Conservation (phyloP, 139 green algal species). For the Chlamydomonas sphaeroides region DNA sequence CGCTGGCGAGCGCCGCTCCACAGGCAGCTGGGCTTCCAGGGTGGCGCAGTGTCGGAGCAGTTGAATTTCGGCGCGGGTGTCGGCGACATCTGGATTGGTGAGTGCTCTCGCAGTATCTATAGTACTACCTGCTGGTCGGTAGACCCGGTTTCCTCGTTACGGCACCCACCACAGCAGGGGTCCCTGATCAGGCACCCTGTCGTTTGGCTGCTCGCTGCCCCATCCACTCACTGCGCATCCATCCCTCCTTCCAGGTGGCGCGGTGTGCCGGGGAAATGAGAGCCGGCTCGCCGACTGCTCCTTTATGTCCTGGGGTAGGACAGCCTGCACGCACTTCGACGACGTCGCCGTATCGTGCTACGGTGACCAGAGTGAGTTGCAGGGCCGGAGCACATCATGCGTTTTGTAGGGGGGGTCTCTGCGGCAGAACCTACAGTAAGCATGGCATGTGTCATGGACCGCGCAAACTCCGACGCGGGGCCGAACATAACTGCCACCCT, state of each 20-base stretch:
- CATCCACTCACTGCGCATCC: neutral
- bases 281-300: neutral
- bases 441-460: too few relatives aligned
- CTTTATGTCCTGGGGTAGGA: conserved; percentile 12
- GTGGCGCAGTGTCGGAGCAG: neutral
- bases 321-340: conserved; percentile 14
- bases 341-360: neutral
- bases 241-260: neutral
- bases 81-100: conserved; percentile 7
- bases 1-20: too few relatives aligned
- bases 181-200: neutral
- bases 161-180: too few relatives aligned
- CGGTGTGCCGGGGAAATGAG: neutral
- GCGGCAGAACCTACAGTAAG: too few relatives aligned
- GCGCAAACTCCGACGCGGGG: too few relatives aligned
- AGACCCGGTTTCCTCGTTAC: neutral
- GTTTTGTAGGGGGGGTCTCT: too few relatives aligned
- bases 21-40: conserved; percentile 30
- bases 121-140: neutral
- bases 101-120: neutral
- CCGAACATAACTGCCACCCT: too few relatives aligned
- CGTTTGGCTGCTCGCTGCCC: neutral
- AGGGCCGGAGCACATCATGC: too few relatives aligned
- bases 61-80: neutral
- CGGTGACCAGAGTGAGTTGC: too few relatives aligned